These are phyloP conservation scores for Russula vinacea DNA, from an alignment of 768 basidiomycete genomes.

Conservation along the genomic window DNA sequence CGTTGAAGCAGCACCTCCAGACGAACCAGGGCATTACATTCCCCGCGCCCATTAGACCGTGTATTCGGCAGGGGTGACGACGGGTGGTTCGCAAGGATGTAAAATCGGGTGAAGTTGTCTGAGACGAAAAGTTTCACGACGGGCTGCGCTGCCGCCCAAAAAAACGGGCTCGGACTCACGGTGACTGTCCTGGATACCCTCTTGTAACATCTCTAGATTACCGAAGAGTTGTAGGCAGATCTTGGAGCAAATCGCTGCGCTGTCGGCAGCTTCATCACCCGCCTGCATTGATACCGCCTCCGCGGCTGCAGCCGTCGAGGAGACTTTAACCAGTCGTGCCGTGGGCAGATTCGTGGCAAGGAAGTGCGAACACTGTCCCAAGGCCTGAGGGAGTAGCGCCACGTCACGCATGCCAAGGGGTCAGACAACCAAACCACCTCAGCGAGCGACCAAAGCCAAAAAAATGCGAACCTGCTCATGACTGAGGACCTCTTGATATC, in stretches of 20 bases:
- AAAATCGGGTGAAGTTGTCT: constrained; percentile 74
- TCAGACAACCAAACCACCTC: neutral
- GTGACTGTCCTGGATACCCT: constrained; percentile 61
- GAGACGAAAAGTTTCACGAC: neutral
- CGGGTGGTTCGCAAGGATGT: constrained; percentile 47
- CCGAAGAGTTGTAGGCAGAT: constrained; percentile 58
- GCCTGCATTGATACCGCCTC: constrained; percentile 43
- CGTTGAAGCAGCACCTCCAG: constrained; percentile 29
- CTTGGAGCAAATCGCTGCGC: constrained; percentile 73
- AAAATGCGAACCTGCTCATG: constrained; percentile 65
- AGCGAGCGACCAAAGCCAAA: neutral
- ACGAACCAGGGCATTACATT: constrained; percentile 42
- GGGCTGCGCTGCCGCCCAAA: neutral
- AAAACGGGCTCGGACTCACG: constrained; percentile 37
- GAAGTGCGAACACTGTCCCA: constrained; percentile 75
- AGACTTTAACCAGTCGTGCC: constrained; percentile 51
- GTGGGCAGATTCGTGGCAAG: constrained; percentile 51
- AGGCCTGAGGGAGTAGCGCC: constrained; percentile 45
- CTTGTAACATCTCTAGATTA: constrained; percentile 56
- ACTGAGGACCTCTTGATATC: constrained; percentile 63
- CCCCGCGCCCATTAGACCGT: constrained; percentile 14
- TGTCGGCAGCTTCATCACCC: constrained; percentile 42
- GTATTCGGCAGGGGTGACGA: constrained; percentile 35
- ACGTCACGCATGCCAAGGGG: neutral
- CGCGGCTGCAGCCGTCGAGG: constrained; percentile 75